Conservation (phyloP, 2,329 filamentous ascomycete species). For the Sclerotinia subarctica region DNA sequence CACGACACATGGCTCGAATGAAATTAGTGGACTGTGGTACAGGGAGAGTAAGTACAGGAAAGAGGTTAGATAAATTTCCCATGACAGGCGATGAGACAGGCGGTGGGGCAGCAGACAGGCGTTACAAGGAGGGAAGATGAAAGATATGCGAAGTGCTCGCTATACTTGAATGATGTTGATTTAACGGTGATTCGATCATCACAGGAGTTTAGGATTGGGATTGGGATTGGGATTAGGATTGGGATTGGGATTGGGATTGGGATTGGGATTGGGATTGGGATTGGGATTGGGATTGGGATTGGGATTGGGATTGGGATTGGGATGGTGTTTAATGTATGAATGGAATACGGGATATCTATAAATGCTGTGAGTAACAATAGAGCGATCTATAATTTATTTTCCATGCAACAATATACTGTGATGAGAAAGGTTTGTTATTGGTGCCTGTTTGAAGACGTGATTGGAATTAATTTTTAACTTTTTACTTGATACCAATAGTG, state of each 20-base stretch:
- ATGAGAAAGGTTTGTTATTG: too few species aligned
- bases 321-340: background rate
- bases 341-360: too few species aligned
- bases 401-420: too few species aligned
- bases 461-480: too few species aligned
- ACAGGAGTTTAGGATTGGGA: background rate
- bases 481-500: too few species aligned
- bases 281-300: background rate
- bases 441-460: too few species aligned
- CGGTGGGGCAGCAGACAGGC: background rate
- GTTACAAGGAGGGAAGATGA: slow-evolving; percentile 21
- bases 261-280: background rate
- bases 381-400: too few species aligned
- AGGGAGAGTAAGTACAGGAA: background rate
- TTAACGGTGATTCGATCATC: background rate
- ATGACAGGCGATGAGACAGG: slow-evolving; percentile 24
- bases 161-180: slow-evolving; percentile 20
- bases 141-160: slow-evolving; percentile 39
- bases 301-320: background rate
- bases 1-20: background rate
- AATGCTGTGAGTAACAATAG: too few species aligned
- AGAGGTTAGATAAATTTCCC: background rate
- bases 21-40: background rate
- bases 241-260: background rate
- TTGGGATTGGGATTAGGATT: background rate